These are phyloP conservation scores for Colletotrichum chrysophilum DNA, from an alignment of 2,329 filamentous ascomycete species.

Conservation along the genomic window DNA sequence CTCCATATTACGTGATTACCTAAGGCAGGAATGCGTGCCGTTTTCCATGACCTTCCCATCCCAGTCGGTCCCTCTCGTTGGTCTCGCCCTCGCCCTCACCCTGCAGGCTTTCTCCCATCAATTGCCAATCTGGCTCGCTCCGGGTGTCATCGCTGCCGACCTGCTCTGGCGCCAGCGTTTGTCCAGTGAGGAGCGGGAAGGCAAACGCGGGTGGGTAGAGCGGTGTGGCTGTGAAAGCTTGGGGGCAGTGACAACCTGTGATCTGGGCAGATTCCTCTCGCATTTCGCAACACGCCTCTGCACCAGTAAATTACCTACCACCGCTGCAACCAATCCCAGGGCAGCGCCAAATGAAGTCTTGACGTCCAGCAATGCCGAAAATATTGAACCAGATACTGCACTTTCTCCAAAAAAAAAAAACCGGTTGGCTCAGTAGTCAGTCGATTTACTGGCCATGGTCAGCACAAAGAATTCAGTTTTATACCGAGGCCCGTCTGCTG, in stretches of 20 bases:
- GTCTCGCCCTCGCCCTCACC: neutral
- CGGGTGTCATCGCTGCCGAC: neutral
- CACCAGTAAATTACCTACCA: neutral
- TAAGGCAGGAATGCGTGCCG: neutral
- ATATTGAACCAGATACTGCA: neutral
- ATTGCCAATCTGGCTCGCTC: neutral
- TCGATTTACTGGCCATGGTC: neutral
- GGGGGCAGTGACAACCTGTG: neutral
- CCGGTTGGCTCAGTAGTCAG: neutral
- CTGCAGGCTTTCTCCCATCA: neutral
- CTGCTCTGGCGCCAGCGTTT: neutral
- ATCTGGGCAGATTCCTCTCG: neutral
- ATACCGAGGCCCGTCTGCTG: slow-evolving; percentile 1
- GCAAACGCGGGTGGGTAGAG: neutral
- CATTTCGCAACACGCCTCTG: neutral
- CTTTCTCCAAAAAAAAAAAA: neutral
- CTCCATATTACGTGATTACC: neutral
- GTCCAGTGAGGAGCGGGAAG: neutral
- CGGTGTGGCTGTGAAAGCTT: slow-evolving; percentile 14
- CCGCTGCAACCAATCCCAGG: neutral
- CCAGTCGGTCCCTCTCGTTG: neutral
- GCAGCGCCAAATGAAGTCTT: neutral
- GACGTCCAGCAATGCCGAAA: neutral
- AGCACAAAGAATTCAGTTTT: neutral
- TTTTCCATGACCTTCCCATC: neutral